Evolutionary conservation across 2,329 filamentous ascomycete species (phyloP).

Genomic region (Aspergillus spinulosporus): DNA sequence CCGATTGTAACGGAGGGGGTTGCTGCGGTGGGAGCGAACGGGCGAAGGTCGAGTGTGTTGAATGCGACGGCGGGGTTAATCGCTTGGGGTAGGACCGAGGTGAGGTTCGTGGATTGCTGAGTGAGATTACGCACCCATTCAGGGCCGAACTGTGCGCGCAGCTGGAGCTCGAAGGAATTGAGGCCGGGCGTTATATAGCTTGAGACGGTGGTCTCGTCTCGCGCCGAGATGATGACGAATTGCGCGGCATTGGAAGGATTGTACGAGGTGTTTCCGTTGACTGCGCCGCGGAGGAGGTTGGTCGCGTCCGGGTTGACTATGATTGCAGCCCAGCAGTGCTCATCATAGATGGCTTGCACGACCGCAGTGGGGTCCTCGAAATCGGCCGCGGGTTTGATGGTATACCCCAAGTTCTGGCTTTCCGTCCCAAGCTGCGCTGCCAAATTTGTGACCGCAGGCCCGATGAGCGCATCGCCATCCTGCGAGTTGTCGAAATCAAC

Average conservation of each 20-base stretch:
- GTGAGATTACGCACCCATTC: constrained; percentile 39
- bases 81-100: constrained; percentile 51
- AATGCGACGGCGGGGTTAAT: constrained; percentile 59
- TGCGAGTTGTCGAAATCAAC: constrained; percentile 63
- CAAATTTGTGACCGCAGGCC: constrained; percentile 53
- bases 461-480: constrained; percentile 52
- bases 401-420: constrained; percentile 51
- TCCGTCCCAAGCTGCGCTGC: constrained; percentile 24
- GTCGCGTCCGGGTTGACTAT: constrained; percentile 65
- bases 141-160: constrained; percentile 51
- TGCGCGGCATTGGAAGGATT: constrained; percentile 61
- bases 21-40: constrained; percentile 56
- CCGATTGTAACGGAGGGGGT: constrained; percentile 63
- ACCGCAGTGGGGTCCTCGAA: constrained; percentile 61
- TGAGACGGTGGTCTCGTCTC: constrained; percentile 57
- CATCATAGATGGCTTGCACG: constrained; percentile 60
- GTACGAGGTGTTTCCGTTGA: constrained; percentile 60
- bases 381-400: constrained; percentile 48
- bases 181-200: constrained; percentile 57
- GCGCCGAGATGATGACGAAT: constrained; percentile 55
- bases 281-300: constrained; percentile 55
- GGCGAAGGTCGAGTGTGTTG: constrained; percentile 58
- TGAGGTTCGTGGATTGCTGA: constrained; percentile 44
- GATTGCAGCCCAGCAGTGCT: constrained; percentile 61
- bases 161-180: constrained; percentile 48